phyloP scores from a whole-genome alignment of 768 basidiomycete species.

The Pleurotus sapidus region DNA sequence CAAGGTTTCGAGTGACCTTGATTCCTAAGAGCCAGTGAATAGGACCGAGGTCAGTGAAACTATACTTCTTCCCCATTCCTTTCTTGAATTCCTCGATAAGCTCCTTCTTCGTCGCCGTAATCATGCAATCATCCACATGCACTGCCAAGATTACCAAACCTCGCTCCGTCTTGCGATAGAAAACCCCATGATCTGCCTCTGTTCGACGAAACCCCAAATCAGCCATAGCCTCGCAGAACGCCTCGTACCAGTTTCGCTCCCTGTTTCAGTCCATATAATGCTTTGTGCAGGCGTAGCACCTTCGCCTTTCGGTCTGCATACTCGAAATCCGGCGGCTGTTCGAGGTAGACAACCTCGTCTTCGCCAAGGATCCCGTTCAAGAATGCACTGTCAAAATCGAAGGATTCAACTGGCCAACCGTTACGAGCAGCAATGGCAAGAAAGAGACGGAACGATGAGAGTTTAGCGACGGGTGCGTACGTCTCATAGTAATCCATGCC shows the following conservation, averaged over 20 bases:
- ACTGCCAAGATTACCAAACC: constrained; percentile 18
- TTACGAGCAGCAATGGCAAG: constrained; percentile 4
- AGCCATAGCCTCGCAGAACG: constrained; percentile 18
- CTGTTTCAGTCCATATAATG: constrained; percentile 34
- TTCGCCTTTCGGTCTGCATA: background rate
- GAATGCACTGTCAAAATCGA: constrained; percentile 1
- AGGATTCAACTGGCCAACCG: background rate
- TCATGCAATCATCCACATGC: constrained; percentile 24
- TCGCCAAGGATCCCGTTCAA: background rate
- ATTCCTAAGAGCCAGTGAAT: constrained; percentile 26
- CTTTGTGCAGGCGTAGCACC: constrained; percentile 3
- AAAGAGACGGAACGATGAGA: background rate
- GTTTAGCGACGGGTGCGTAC: background rate
- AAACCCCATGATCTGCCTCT: constrained; percentile 22
- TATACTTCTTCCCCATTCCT: constrained; percentile 10
- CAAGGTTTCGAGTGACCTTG: constrained; percentile 21
- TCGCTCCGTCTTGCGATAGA: constrained; percentile 13
- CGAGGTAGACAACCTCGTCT: background rate
- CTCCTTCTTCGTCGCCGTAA: constrained; percentile 11
- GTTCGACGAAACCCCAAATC: constrained; percentile 15
- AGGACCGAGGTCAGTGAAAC: constrained; percentile 17
- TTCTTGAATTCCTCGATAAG: constrained; percentile 13
- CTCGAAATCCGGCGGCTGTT: background rate
- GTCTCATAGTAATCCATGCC: constrained; percentile 4
- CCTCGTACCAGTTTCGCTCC: constrained; percentile 25